phyloP scores from a whole-genome alignment of 805 yeast species.

The Candida coquimbonensis region DNA sequence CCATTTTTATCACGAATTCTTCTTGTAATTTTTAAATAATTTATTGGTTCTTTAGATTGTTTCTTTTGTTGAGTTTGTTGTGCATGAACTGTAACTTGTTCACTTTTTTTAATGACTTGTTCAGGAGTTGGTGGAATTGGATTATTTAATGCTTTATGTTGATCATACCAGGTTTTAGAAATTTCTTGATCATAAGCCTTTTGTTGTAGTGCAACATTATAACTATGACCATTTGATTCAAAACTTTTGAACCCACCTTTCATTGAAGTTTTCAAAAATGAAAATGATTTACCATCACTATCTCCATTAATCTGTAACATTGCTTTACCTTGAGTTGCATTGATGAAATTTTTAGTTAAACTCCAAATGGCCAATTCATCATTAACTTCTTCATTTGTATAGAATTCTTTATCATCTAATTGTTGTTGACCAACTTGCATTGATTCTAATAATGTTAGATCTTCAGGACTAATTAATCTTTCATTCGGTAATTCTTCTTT shows the following conservation, averaged over 20 bases:
- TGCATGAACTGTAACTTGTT: slow-evolving; percentile 2
- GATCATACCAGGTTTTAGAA: slow-evolving; percentile 82
- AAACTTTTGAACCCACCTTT: slow-evolving; percentile 73
- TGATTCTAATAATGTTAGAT: slow-evolving; percentile 75
- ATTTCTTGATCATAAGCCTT: slow-evolving; percentile 89
- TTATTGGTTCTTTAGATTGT: slow-evolving; percentile 12
- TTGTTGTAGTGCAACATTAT: slow-evolving; percentile 80
- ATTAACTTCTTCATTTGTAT: slow-evolving; percentile 46
- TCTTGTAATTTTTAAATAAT: slow-evolving; percentile 61
- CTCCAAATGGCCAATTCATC: slow-evolving; percentile 95
- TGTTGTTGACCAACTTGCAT: slow-evolving; percentile 92
- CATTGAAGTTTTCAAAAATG: slow-evolving; percentile 86
- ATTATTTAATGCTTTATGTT: slow-evolving; percentile 51
- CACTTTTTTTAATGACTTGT: slow-evolving; percentile 26
- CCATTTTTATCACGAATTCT: slow-evolving; percentile 81
- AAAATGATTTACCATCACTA: slow-evolving; percentile 85
- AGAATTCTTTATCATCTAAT: slow-evolving; percentile 71
- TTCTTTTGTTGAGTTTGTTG: slow-evolving; percentile 2
- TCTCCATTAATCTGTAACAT: slow-evolving; percentile 95
- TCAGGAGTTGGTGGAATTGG: slow-evolving; percentile 11
- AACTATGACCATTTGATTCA: slow-evolving; percentile 57
- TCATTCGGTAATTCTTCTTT: slow-evolving; percentile 68
- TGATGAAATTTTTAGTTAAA: slow-evolving; percentile 81
- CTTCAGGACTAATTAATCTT: slow-evolving; percentile 88
- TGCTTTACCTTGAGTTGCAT: slow-evolving; percentile 93